Evolutionary conservation across 106 monocot genomes (phyloP).

Genomic region (Posidonia australis): DNA sequence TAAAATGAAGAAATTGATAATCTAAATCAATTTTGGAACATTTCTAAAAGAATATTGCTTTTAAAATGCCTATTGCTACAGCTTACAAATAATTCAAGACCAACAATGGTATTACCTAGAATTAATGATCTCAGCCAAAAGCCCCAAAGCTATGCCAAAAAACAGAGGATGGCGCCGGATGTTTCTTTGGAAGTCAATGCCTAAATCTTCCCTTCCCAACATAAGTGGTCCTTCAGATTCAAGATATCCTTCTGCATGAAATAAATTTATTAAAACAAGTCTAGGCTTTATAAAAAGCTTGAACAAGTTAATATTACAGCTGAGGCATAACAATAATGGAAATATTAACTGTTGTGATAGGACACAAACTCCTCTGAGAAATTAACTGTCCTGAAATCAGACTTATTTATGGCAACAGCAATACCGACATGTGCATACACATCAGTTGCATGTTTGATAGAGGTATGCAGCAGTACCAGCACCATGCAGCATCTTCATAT

Average conservation of each 20-base stretch:
- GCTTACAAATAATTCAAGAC: too few species aligned
- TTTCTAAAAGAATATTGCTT: background rate
- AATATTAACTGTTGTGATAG: too few species aligned
- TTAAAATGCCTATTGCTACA: background rate
- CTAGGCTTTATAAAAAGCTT: background rate
- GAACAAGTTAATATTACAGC: background rate
- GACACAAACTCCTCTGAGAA: too few species aligned
- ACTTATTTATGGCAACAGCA: too few species aligned
- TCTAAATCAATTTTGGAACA: too few species aligned
- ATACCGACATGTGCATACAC: too few species aligned
- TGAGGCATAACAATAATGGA: too few species aligned
- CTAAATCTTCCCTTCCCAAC: constrained; percentile 15
- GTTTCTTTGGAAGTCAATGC: constrained; percentile 15
- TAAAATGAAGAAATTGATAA: too few species aligned
- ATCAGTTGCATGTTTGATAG: too few species aligned
- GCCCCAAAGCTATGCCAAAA: constrained; percentile 73
- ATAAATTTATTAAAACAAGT: background rate
- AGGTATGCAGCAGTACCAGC: too few species aligned
- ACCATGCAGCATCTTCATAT: too few species aligned
- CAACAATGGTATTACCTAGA: constrained; percentile 50
- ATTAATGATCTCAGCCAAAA: constrained; percentile 96
- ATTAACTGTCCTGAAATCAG: too few species aligned
- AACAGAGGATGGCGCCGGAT: constrained; percentile 78
- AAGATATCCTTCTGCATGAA: constrained; percentile 33
- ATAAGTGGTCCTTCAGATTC: constrained; percentile 12